A percentile compares a stretch with the other conserved stretches of the same genome.
phyloP scores from a whole-genome alignment of 192 early-diverging fungal genomes.

The Coemansia sp. region DNA sequence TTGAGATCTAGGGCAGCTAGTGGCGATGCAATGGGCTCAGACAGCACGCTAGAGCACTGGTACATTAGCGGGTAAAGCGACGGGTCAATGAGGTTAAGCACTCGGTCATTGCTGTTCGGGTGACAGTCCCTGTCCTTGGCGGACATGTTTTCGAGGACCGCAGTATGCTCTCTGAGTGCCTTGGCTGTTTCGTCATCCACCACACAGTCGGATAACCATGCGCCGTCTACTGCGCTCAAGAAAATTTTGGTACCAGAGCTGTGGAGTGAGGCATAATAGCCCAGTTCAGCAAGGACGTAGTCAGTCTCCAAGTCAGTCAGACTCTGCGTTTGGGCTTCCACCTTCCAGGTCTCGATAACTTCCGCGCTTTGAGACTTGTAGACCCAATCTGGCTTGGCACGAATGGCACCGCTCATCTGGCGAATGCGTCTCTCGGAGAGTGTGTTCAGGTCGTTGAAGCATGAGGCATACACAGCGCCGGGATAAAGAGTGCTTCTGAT shows the following conservation, averaged over 20 bases:
- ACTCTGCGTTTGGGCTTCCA: constrained; percentile 21
- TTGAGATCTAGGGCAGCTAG: constrained; percentile 28
- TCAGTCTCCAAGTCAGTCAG: constrained; percentile 47
- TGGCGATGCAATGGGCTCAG: constrained; percentile 29
- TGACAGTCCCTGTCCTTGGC: constrained; percentile 49
- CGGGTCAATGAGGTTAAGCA: constrained; percentile 59
- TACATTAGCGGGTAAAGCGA: constrained; percentile 58
- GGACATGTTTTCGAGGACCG: constrained; percentile 40
- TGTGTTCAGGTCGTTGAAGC: constrained; percentile 14
- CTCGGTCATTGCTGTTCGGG: constrained; percentile 49
- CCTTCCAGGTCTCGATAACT: constrained; percentile 27
- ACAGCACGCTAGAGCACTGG: constrained; percentile 16
- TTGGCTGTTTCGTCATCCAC: constrained; percentile 20
- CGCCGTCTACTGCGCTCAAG: constrained; percentile 37
- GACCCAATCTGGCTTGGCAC: constrained; percentile 55
- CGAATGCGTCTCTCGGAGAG: constrained; percentile 34
- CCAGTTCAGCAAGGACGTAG: constrained; percentile 56
- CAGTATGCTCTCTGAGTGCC: constrained; percentile 30
- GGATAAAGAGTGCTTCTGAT: background rate
- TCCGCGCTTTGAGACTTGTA: constrained; percentile 19
- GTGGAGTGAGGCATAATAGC: constrained; percentile 34
- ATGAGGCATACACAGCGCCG: constrained; percentile 15
- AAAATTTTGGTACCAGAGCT: constrained; percentile 19
- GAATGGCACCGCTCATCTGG: constrained; percentile 48
- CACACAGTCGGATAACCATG: constrained; percentile 43